phyloP scores from a whole-genome alignment of 345 rosid species.

The Brassica cretica region DNA sequence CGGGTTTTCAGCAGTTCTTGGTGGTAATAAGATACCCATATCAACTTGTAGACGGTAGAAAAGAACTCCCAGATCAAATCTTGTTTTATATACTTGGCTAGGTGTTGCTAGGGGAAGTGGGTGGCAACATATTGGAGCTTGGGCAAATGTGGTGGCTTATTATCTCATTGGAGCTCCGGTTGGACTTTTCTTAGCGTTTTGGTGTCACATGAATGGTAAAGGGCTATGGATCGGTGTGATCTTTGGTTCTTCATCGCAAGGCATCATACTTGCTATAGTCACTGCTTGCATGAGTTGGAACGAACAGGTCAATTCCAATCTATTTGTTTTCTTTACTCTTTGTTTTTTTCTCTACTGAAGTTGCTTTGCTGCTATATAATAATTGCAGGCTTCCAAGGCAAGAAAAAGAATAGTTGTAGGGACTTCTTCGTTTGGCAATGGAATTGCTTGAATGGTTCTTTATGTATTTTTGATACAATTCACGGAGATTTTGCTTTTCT shows the following conservation, averaged over 20 bases:
- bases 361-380: not conserved
- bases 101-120: conserved; percentile 57
- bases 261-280: conserved; percentile 34
- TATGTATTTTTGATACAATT: not conserved
- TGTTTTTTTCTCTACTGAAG: conserved; percentile 10
- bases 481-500: not conserved
- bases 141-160: conserved; percentile 43
- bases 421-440: conserved; percentile 18
- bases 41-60: not conserved
- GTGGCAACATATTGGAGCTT: conserved; percentile 54
- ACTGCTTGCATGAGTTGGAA: conserved; percentile 47
- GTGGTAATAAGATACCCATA: conserved; percentile 23
- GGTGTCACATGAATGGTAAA: conserved; percentile 40
- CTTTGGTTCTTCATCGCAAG: conserved; percentile 44
- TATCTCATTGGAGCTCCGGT: conserved; percentile 45
- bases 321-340: not conserved
- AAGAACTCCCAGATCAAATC: not conserved
- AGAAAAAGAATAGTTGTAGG: conserved; percentile 38
- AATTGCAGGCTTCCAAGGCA: conserved; percentile 43
- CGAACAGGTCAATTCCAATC: conserved; percentile 26
- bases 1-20: conserved; percentile 39
- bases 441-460: conserved; percentile 15
- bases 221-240: conserved; percentile 53
- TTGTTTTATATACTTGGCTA: conserved; percentile 2
- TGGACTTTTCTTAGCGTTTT: conserved; percentile 42